A percentile compares a stretch with the other conserved stretches of the same genome.
Conservation (phyloP, 2,329 filamentous ascomycete species). For the Aspergillus ochraceus region DNA sequence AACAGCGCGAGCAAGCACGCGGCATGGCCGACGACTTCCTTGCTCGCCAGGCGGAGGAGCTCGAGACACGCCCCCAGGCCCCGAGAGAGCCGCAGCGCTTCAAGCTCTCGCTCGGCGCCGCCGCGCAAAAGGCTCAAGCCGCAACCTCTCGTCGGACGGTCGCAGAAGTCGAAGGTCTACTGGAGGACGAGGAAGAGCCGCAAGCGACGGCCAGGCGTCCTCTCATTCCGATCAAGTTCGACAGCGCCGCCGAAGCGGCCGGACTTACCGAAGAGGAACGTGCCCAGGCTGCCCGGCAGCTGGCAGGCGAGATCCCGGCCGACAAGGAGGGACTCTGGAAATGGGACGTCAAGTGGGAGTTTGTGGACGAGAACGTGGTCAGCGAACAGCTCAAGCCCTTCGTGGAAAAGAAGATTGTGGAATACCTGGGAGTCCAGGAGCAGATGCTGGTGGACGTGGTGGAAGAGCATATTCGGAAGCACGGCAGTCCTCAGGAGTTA, state of each 20-base stretch:
- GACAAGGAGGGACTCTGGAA: slow-evolving; percentile 84
- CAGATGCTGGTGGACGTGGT: slow-evolving; percentile 93
- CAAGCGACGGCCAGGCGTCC: slow-evolving; percentile 68
- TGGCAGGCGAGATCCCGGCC: slow-evolving; percentile 87
- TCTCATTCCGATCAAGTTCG: slow-evolving; percentile 80
- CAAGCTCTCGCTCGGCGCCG: slow-evolving; percentile 88
- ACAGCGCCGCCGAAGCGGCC: slow-evolving; percentile 64
- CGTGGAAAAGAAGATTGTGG: slow-evolving; percentile 97
- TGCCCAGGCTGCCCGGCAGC: slow-evolving; percentile 73
- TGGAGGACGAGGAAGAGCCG: slow-evolving; percentile 92
- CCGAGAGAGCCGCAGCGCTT: slow-evolving; percentile 69
- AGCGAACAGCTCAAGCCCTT: slow-evolving; percentile 88
- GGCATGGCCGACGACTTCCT: slow-evolving; percentile 91
- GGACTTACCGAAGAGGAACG: slow-evolving; percentile 84
- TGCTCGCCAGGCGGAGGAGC: slow-evolving; percentile 76
- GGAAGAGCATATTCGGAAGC: slow-evolving; percentile 77
- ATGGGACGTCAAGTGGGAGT: slow-evolving; percentile 93
- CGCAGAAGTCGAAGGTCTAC: slow-evolving; percentile 87
- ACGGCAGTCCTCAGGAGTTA: slow-evolving; percentile 72
- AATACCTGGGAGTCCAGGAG: slow-evolving; percentile 94
- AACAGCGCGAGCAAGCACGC: slow-evolving; percentile 73
- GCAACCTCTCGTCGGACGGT: slow-evolving; percentile 70
- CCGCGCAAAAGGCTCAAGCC: slow-evolving; percentile 70
- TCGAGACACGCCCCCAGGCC: slow-evolving; percentile 52
- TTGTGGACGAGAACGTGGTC: slow-evolving; percentile 77